These are phyloP conservation scores for Fraxinus excelsior DNA, from an alignment of 257 asterid genomes.

Conservation along the genomic window DNA sequence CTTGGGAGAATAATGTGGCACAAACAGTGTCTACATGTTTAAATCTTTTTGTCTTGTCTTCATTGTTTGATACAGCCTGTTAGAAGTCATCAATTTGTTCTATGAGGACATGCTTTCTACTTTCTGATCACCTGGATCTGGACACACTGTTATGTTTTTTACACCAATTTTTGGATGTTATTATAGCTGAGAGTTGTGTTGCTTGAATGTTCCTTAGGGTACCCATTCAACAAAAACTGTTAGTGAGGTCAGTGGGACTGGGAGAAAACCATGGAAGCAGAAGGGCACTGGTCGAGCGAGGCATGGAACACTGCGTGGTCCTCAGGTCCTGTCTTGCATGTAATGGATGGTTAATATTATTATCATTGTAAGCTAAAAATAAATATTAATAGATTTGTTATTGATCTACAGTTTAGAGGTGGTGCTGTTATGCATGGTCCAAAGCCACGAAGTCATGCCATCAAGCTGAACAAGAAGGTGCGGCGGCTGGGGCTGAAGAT, in stretches of 20 bases:
- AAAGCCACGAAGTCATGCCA: slow-evolving; percentile 93
- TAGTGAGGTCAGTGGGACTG: slow-evolving; percentile 97
- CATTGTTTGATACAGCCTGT: neutral
- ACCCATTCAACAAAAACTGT: slow-evolving; percentile 92
- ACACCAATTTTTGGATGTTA: neutral
- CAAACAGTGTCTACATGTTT: neutral
- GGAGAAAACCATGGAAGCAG: slow-evolving; percentile 86
- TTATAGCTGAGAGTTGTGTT: slow-evolving; percentile 12
- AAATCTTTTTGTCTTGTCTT: neutral
- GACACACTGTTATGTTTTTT: neutral
- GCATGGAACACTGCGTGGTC: slow-evolving; percentile 81
- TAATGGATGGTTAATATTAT: neutral
- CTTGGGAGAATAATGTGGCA: too few species aligned
- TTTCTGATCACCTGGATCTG: neutral
- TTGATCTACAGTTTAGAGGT: slow-evolving; percentile 73
- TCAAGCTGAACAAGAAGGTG: slow-evolving; percentile 87
- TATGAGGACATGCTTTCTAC: neutral
- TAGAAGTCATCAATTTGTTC: neutral
- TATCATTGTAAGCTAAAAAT: slow-evolving; percentile 8
- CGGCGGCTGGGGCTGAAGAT: slow-evolving; percentile 88
- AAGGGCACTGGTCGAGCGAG: slow-evolving; percentile 96
- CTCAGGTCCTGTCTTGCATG: slow-evolving; percentile 66
- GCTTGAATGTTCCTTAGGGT: slow-evolving; percentile 50
- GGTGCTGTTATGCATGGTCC: slow-evolving; percentile 94
- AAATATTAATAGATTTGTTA: slow-evolving; percentile 14